phyloP scores from a whole-genome alignment of 345 rosid genomes.

The Raphanus sativus region DNA sequence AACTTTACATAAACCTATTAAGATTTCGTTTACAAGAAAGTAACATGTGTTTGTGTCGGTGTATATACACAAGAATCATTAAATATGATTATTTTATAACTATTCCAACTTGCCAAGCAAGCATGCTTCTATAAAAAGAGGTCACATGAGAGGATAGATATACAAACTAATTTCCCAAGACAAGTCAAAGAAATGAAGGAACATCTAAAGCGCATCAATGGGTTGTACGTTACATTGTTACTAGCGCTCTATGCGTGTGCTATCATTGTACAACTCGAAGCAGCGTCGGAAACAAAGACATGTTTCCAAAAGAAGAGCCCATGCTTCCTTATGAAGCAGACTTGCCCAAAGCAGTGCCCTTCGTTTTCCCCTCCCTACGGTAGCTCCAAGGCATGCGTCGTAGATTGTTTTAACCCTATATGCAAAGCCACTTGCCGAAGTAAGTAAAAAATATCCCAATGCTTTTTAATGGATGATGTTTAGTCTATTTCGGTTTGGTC shows the following conservation, averaged over 20 bases:
- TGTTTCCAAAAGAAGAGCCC: slow-evolving; percentile 33
- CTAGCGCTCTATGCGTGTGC: slow-evolving; percentile 6
- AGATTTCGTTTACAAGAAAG: not conserved
- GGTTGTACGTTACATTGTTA: slow-evolving; percentile 11
- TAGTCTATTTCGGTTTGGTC: not conserved
- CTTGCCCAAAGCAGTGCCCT: slow-evolving; percentile 46
- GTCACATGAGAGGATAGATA: not conserved
- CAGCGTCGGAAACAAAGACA: slow-evolving; percentile 28
- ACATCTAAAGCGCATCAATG: not conserved
- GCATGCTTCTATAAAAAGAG: slow-evolving; percentile 19
- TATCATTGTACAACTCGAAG: slow-evolving; percentile 26
- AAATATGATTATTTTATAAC: not conserved
- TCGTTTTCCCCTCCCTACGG: slow-evolving; percentile 28
- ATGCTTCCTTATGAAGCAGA: slow-evolving; percentile 38
- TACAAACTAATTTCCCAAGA: not conserved
- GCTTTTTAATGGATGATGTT: not conserved
- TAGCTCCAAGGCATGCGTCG: slow-evolving; percentile 41
- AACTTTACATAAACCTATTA: not conserved
- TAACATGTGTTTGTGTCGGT: slow-evolving; percentile 18
- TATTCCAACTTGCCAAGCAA: slow-evolving; percentile 15
- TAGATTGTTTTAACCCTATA: slow-evolving; percentile 40
- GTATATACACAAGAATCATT: not conserved
- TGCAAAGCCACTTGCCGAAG: slow-evolving; percentile 45
- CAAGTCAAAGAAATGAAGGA: slow-evolving; percentile 18
- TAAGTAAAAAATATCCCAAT: slow-evolving; percentile 1